Evolutionary conservation across 1,284 basidiomycete genomes (phyloP).

Genomic region (Filobasidium uniguttulatum): DNA sequence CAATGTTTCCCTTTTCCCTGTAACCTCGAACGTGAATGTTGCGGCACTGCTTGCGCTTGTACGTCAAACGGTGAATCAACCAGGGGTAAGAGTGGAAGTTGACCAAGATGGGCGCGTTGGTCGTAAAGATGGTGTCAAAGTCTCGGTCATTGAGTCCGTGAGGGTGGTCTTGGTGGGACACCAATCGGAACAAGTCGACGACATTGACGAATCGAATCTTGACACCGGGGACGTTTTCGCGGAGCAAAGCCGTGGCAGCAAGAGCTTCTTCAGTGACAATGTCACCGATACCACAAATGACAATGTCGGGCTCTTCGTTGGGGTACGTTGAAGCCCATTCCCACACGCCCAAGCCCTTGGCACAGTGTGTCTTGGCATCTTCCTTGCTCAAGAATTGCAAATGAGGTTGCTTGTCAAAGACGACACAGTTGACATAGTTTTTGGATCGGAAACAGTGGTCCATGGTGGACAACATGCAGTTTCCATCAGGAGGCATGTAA

Average conservation of each 20-base stretch:
- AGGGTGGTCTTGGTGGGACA: conserved; percentile 17
- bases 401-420: conserved; percentile 57
- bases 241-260: conserved; percentile 55
- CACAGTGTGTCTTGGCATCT: conserved; percentile 16
- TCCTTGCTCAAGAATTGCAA: conserved; percentile 18
- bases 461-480: conserved; percentile 56
- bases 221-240: conserved; percentile 46
- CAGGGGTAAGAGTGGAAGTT: conserved; percentile 62
- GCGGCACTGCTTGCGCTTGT: conserved; percentile 21
- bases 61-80: conserved; percentile 26
- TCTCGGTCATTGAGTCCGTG: conserved; percentile 51
- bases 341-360: conserved; percentile 41
- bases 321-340: conserved; percentile 60
- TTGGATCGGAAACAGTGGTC: conserved; percentile 60
- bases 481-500: conserved; percentile 71
- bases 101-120: conserved; percentile 50
- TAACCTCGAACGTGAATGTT: conserved; percentile 29
- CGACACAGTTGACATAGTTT: conserved; percentile 65
- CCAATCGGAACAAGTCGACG: conserved; percentile 34
- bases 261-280: conserved; percentile 64
- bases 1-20: conserved; percentile 26
- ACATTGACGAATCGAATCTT: conserved; percentile 65
- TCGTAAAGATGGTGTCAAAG: conserved; percentile 54
- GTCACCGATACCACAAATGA: conserved; percentile 41
- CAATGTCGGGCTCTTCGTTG: conserved; percentile 43